Percentiles rank a stretch among this genome's conserved stretches.
Evolutionary conservation across 768 basidiomycete genomes (phyloP).

Genomic region (Rhizopogon roseolus): DNA sequence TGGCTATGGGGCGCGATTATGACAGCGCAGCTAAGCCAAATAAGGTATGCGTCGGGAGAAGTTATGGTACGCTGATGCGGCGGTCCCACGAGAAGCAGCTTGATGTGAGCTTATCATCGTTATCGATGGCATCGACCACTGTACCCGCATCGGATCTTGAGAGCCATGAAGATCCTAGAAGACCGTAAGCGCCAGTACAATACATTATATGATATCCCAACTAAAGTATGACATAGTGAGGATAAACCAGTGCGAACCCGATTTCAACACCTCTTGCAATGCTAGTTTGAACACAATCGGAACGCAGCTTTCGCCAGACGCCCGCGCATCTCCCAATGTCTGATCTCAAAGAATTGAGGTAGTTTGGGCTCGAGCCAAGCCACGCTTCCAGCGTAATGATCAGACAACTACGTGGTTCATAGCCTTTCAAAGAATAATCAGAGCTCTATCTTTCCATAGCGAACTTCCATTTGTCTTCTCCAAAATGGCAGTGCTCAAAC

Average conservation of each 20-base stretch:
- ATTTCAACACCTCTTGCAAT: conserved; percentile 19
- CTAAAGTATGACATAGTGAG: no score
- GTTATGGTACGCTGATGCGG: conserved; percentile 10
- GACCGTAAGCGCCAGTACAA: no score
- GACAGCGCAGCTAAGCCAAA: conserved; percentile 11
- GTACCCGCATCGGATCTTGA: no score
- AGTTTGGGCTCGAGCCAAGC: conserved; percentile 78
- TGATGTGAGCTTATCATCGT: background rate
- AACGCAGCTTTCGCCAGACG: conserved; percentile 2
- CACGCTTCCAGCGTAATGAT: conserved; percentile 66
- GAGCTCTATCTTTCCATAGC: no score
- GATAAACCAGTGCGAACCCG: background rate
- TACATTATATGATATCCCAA: no score
- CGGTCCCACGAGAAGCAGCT: conserved; percentile 5
- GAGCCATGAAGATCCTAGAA: no score
- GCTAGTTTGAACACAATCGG: conserved; percentile 8
- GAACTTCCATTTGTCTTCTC: conserved; percentile 60
- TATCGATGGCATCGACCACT: background rate
- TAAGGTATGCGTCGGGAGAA: conserved; percentile 16
- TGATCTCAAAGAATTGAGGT: conserved; percentile 72
- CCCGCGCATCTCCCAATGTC: conserved; percentile 27
- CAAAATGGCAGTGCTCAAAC: conserved; percentile 69
- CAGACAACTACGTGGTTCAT: conserved; percentile 55
- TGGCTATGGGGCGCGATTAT: conserved; percentile 8
- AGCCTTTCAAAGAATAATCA: conserved; percentile 64